These are phyloP conservation scores for Neopestalotiopsis rosae DNA, from an alignment of 2,329 filamentous ascomycete species.

Conservation along the genomic window DNA sequence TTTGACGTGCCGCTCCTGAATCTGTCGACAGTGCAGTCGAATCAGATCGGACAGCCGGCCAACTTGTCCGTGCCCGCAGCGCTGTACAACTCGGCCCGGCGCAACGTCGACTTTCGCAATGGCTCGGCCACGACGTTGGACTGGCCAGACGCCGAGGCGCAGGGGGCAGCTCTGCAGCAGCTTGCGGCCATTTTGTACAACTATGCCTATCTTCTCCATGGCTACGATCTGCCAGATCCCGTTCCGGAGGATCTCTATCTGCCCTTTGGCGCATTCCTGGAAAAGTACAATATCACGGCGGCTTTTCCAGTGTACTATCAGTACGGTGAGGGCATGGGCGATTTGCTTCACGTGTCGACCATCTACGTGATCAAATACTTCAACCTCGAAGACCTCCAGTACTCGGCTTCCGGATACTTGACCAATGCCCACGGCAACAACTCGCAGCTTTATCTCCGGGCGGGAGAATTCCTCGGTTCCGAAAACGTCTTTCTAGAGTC, in stretches of 20 bases:
- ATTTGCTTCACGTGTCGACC: conserved; percentile 39
- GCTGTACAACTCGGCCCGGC: neutral
- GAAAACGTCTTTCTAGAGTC: conserved; percentile 8
- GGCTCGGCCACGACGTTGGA: neutral
- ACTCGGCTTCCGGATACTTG: conserved; percentile 5
- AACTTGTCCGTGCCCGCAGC: conserved; percentile 6
- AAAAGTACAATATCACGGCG: conserved; percentile 41
- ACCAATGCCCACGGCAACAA: conserved; percentile 4
- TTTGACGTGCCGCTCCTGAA: conserved; percentile 4
- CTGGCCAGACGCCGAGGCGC: neutral
- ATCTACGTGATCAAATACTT: conserved; percentile 41
- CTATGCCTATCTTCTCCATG: conserved; percentile 14
- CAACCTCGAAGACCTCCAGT: conserved; percentile 13
- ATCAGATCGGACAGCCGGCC: neutral
- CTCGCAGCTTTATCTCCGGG: conserved; percentile 12
- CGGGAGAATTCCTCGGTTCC: conserved; percentile 2
- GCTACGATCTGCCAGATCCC: conserved; percentile 15
- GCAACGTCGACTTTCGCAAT: conserved; percentile 13
- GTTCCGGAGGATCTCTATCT: conserved; percentile 23
- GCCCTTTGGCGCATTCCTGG: conserved; percentile 42
- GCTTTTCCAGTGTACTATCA: conserved; percentile 33
- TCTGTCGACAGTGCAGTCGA: neutral
- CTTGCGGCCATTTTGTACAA: conserved; percentile 6
- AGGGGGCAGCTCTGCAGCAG: neutral
- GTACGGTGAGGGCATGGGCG: conserved; percentile 42